Conservation (phyloP, 495 filamentous ascomycete species). For the Pyrenula massariospora region DNA sequence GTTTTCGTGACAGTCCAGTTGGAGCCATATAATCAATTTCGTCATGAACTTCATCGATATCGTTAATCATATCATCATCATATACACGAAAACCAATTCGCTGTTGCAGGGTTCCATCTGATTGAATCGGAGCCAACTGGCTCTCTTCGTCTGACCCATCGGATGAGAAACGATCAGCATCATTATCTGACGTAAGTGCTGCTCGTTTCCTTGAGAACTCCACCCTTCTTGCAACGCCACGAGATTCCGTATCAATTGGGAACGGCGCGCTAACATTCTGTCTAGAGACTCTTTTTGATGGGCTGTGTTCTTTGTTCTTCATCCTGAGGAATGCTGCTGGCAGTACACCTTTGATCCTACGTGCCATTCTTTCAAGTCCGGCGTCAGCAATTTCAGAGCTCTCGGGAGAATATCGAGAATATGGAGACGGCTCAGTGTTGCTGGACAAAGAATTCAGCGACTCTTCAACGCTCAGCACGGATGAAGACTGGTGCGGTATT, state of each 20-base stretch:
- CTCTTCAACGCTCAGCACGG: not conserved
- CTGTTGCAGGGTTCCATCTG: not conserved
- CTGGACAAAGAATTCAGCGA: not conserved
- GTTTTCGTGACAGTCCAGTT: conserved; percentile 3
- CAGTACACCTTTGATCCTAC: conserved; percentile 69
- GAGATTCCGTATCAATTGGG: conserved; percentile 12
- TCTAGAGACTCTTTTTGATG: conserved; percentile 18
- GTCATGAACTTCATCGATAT: not conserved
- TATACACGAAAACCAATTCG: not conserved
- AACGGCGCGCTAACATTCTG: conserved; percentile 6
- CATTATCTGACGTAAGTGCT: conserved; percentile 7
- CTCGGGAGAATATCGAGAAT: conserved; percentile 6
- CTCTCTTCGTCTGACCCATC: conserved; percentile 18
- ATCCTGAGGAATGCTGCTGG: conserved; percentile 85
- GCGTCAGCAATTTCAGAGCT: conserved; percentile 12
- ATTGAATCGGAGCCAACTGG: not conserved
- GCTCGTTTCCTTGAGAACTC: conserved; percentile 17
- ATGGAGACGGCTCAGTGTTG: not conserved
- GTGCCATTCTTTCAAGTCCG: conserved; percentile 27
- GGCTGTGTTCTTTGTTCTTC: conserved; percentile 34
- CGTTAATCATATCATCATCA: not conserved
- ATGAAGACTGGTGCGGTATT: not conserved
- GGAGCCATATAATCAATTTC: conserved; percentile 39
- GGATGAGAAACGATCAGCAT: conserved; percentile 8
- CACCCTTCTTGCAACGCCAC: conserved; percentile 28